Base-by-base conservation (phyloP, 768 basidiomycete species). In the Phlegmacium glaucopus region DNA sequence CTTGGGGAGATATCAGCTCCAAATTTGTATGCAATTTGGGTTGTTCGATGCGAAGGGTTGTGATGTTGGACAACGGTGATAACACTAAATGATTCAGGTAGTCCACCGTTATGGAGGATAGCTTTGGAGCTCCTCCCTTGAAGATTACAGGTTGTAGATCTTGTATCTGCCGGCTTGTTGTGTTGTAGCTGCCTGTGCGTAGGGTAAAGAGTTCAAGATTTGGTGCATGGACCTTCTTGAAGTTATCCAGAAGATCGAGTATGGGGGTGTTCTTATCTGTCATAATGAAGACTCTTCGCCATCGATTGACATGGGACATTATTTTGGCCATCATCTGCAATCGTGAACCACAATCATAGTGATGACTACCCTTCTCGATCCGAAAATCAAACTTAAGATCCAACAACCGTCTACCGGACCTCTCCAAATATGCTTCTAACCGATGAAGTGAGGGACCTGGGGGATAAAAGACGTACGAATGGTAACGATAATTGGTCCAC, bases 371-470 rank as follows among this genome's bases (percentile, higher is more conserved):
- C 9, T 16, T 13, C 9, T 15, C 25, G 1, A 17, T n/a, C 30
- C 39, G 48, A 32, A 60, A 56, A 11, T 57, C 52, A 26, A 62
- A 25, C 52, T 48, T 52, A 9, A 60, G 34, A 15, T 54, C 55
- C 25, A 62, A 17, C 4, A 44, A 49, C 15, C 48, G 49, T 1
- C 28, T 12, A 8, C 34, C 27, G 6, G 61, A 62, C 30, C 61
- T 47, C 34, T 60, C 29, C 13, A 60, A 32, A 34, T 59, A 62
- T 2, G 53, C 46, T 3, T 51, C 48, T n/a, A 62, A 51, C 7
- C 61, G 54, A 15, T 55, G 28, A 12, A 60, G 32, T 9, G 52
- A 48, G 6, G 42, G 18, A 11, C 29, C 25, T 10, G 16, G 25
- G 7, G 44, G 15, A 15, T 4, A 13, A 2, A 26, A 16, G 17